A percentile compares a stretch with the other conserved stretches of the same genome.
Evolutionary conservation across 2,329 filamentous ascomycete species (phyloP).

Genomic region (Hymenoscyphus scutula): DNA sequence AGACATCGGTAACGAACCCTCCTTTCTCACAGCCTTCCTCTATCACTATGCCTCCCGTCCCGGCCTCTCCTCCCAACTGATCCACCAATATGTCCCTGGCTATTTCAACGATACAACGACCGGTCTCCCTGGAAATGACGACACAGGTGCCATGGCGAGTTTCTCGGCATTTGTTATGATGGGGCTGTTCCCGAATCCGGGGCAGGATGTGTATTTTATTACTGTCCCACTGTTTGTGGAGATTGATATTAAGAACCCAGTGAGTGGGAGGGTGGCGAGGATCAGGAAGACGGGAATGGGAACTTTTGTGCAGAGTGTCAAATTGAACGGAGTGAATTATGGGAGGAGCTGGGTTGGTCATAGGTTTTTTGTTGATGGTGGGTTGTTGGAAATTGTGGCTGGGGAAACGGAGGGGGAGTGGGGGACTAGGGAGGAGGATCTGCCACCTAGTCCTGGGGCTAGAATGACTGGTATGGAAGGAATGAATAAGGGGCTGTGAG

Average conservation of each 20-base stretch:
- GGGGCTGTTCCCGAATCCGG: constrained; percentile 63
- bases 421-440: constrained; percentile 57
- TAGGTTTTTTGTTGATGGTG: constrained; percentile 65
- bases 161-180: constrained; percentile 35
- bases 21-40: constrained; percentile 63
- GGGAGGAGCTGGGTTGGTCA: constrained; percentile 67
- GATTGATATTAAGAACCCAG: constrained; percentile 54
- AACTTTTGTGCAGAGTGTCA: constrained; percentile 65
- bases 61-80: constrained; percentile 48
- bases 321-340: constrained; percentile 57
- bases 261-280: constrained; percentile 58
- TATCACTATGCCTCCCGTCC: constrained; percentile 66
- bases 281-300: constrained; percentile 56
- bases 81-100: constrained; percentile 63
- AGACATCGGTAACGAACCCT: constrained; percentile 65
- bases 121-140: constrained; percentile 69
- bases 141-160: constrained; percentile 59
- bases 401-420: constrained; percentile 60
- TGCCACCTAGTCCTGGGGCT: constrained; percentile 55
- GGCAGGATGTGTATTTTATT: constrained; percentile 69
- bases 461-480: not conserved
- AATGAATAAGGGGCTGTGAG: not conserved
- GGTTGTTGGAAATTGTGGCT: constrained; percentile 60
- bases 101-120: constrained; percentile 58
- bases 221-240: constrained; percentile 64